These are phyloP conservation scores for Groenewaldozyma auringiensis DNA, from an alignment of 1,139 yeast genomes.

Conservation along the genomic window DNA sequence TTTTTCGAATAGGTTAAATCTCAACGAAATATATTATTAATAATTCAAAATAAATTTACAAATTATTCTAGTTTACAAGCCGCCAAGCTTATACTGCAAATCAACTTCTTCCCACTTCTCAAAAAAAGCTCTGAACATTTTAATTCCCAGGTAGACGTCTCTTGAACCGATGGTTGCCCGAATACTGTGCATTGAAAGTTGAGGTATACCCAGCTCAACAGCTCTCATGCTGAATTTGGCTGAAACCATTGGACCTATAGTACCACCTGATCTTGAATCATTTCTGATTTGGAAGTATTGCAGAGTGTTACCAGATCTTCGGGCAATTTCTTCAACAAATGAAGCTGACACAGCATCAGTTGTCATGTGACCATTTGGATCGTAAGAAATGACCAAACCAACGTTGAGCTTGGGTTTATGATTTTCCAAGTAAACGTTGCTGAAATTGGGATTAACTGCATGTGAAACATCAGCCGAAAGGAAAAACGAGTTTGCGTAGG, in stretches of 20 bases:
- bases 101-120: constrained; percentile 39
- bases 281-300: constrained; percentile 63
- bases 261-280: constrained; percentile 90
- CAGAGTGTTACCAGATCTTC: constrained; percentile 49
- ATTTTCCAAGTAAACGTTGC: constrained; percentile 53
- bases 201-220: constrained; percentile 86
- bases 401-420: constrained; percentile 74
- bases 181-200: constrained; percentile 89
- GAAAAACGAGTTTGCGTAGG: constrained; percentile 63
- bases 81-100: constrained; percentile 26
- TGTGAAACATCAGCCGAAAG: constrained; percentile 92
- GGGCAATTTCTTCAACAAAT: constrained; percentile 57
- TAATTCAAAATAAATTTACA: no score
- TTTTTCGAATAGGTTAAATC: no score
- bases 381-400: constrained; percentile 64
- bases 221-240: constrained; percentile 84
- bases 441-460: constrained; percentile 89
- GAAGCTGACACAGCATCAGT: constrained; percentile 69
- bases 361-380: constrained; percentile 74
- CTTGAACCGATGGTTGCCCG: constrained; percentile 89
- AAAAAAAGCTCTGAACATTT: constrained; percentile 61
- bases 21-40: no score
- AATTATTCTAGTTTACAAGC: no score
- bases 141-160: constrained; percentile 62
- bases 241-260: constrained; percentile 87